Percentiles rank a stretch among this genome's conserved stretches.
These are phyloP conservation scores for Trichophyton simii DNA, from an alignment of 2,329 filamentous ascomycete genomes.

Conservation along the genomic window DNA sequence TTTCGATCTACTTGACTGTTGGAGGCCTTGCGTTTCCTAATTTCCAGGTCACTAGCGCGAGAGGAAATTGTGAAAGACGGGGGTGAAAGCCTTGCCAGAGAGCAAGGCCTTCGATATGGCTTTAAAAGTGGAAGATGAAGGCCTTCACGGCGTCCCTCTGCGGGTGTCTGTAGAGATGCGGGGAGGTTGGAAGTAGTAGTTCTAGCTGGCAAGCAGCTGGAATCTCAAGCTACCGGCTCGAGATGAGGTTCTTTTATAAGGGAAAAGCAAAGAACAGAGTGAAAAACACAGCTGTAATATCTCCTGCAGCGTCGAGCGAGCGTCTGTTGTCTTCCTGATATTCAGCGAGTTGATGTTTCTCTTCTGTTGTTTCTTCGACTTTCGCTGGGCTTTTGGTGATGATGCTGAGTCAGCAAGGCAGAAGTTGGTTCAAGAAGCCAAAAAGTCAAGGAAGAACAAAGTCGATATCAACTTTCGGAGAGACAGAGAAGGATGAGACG, in stretches of 20 bases:
- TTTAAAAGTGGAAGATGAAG: neutral
- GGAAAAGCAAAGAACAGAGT: neutral
- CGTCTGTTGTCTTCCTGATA: neutral
- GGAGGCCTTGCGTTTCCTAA: conserved; percentile 15
- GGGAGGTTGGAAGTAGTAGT: conserved; percentile 11
- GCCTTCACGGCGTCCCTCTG: neutral
- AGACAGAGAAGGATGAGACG: neutral
- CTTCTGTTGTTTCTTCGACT: neutral
- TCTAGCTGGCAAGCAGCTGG: neutral
- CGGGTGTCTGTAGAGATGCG: conserved; percentile 12
- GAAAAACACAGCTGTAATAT: neutral
- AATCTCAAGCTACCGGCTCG: neutral
- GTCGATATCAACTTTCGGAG: neutral
- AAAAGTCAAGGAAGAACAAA: neutral
- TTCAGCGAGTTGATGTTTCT: neutral
- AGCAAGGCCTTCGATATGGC: conserved; percentile 31
- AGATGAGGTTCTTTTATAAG: neutral
- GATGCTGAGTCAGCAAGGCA: neutral
- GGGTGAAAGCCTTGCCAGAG: conserved; percentile 29
- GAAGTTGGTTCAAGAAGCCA: neutral
- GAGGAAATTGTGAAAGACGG: conserved; percentile 23
- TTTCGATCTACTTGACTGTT: conserved; percentile 30
- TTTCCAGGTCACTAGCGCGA: conserved; percentile 17
- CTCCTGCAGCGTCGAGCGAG: neutral
- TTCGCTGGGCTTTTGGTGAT: neutral